A percentile compares a stretch with the other conserved stretches of the same genome.
phyloP scores from a whole-genome alignment of 1,139 yeast species.

The Suzukiozyma palmioleophila region DNA sequence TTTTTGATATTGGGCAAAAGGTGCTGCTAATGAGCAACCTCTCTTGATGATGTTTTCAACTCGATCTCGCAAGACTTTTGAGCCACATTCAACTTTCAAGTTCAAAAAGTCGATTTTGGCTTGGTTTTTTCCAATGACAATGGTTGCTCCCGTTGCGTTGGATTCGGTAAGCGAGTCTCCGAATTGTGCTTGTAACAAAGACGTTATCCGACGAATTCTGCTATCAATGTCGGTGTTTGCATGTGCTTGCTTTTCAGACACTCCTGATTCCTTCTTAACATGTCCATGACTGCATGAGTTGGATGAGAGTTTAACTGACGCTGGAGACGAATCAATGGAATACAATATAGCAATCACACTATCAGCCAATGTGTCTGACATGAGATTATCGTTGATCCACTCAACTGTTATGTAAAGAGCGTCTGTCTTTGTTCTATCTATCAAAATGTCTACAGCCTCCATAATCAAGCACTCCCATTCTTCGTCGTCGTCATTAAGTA shows the following conservation, averaged over 20 bases:
- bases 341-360: constrained; percentile 85
- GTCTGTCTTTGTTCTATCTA: constrained; percentile 41
- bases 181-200: constrained; percentile 76
- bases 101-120: constrained; percentile 66
- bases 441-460: constrained; percentile 41
- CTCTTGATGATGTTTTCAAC: constrained; percentile 75
- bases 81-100: constrained; percentile 69
- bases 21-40: constrained; percentile 80
- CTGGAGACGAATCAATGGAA: constrained; percentile 92
- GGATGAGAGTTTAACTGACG: constrained; percentile 83
- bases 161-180: constrained; percentile 62
- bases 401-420: constrained; percentile 60
- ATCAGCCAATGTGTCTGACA: constrained; percentile 93
- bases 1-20: constrained; percentile 44
- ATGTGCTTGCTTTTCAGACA: constrained; percentile 21
- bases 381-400: constrained; percentile 81
- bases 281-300: constrained; percentile 45
- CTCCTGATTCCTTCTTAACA: constrained; percentile 12
- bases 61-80: constrained; percentile 75
- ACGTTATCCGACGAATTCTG: constrained; percentile 58
- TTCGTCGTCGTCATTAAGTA: constrained; percentile 59
- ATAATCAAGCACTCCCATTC: constrained; percentile 48
- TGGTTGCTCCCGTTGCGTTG: constrained; percentile 44
- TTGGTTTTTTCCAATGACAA: constrained; percentile 65
- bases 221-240: constrained; percentile 40